These are phyloP conservation scores for Fusarium mexicanum DNA, from an alignment of 2,329 filamentous ascomycete genomes.

Conservation along the genomic window DNA sequence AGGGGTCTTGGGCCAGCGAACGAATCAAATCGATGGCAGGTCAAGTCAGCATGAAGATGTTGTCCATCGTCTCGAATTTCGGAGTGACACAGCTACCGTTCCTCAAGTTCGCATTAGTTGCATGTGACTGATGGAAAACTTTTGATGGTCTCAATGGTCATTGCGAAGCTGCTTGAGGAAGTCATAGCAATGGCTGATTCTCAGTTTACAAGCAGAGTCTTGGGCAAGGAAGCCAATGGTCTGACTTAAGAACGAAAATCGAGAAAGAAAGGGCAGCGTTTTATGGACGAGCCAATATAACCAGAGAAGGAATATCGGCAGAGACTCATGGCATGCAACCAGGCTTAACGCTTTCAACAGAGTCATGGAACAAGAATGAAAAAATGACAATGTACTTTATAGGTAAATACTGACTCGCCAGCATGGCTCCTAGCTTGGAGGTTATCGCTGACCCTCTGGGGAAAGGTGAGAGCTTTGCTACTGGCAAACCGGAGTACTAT, in stretches of 20 bases:
- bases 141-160: accelerated
- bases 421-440: accelerated
- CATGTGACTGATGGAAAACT: neutral
- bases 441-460: accelerated
- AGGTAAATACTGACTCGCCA: no score
- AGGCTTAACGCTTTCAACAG: neutral
- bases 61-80: no score
- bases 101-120: neutral
- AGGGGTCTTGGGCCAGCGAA: neutral
- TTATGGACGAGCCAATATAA: neutral
- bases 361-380: accelerated
- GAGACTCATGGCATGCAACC: no score
- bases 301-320: neutral
- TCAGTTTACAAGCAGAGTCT: no score
- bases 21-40: neutral
- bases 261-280: neutral
- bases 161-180: neutral
- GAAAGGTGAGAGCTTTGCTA: neutral
- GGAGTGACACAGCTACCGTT: no score
- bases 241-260: neutral
- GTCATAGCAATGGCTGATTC: neutral
- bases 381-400: no score
- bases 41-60: neutral
- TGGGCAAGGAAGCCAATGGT: neutral
- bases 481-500: conserved; percentile 40